Evolutionary conservation across 106 monocot genomes (phyloP), one percentile per base, ranked within the genome.

Genomic region (Gastrodia elata): DNA sequence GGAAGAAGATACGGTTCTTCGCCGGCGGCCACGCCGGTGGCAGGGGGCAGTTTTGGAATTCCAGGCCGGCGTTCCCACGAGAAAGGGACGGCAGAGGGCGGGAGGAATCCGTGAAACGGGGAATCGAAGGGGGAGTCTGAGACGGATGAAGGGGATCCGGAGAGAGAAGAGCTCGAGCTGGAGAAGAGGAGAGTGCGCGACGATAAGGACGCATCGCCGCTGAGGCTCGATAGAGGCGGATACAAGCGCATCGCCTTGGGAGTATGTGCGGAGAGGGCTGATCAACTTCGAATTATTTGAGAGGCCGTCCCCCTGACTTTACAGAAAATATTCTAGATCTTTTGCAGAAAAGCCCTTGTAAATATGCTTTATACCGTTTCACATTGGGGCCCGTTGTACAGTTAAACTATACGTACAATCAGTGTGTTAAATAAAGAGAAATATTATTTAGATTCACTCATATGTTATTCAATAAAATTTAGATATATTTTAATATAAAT

Each of bases 61-160:
- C 69, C 69, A 13, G 69, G 69, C 69, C 40, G 69, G 69, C 25
- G 69, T 40, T 69, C 69, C 69, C 69, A 69, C 8, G 69, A 69
- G 39, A 69, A 69, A 1, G 69, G 69, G 18, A 69, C 69, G 39
- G 69, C 39, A 40, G 69, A 69, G 8, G 69, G 40, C 2, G 61
- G 11, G 33, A 8, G 65, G 68, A 39, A 8, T 16, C 2, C 8
- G 35, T 38, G 69, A 11, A 22, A 38, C 18, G 69, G 69, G 9
- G 69, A 69, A 18, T 16, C 18, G 67, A 10, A 15, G 69, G 69
- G 39, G 38, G 69, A 40, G 39, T 8, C 2, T 8, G 24, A 2
- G 24, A 40, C 22, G 4, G 69, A 39, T n/a, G 69, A 69, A 11
- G 40, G 35, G 69, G 69, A 40, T 22, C 8, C 11, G 39, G 39